Percentiles rank a stretch among this genome's conserved stretches.
Evolutionary conservation across 2,329 filamentous ascomycete genomes (phyloP).

Genomic region (Venturiaceae sp.): DNA sequence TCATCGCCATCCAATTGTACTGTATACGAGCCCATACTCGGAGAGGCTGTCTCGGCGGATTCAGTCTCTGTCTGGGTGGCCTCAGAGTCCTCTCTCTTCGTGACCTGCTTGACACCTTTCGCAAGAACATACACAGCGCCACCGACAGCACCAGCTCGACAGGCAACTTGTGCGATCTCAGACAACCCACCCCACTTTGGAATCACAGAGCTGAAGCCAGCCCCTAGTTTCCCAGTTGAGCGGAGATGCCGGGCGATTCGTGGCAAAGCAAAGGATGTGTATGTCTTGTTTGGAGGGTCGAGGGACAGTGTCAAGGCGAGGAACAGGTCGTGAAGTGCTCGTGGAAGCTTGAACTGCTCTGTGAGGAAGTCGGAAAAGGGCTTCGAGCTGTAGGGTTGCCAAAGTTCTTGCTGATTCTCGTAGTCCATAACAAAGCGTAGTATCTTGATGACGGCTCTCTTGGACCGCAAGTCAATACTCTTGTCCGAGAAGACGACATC

Average conservation of each 20-base stretch:
- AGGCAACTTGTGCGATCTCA: constrained; percentile 85
- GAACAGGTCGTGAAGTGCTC: constrained; percentile 54
- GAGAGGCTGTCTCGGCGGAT: neutral
- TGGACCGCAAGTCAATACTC: constrained; percentile 66
- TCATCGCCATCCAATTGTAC: constrained; percentile 24
- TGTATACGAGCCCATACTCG: neutral
- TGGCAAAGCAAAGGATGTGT: constrained; percentile 60
- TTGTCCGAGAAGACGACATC: constrained; percentile 72
- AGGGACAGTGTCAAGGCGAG: constrained; percentile 66
- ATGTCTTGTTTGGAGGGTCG: constrained; percentile 41
- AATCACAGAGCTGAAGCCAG: constrained; percentile 80
- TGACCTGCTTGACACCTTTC: constrained; percentile 44
- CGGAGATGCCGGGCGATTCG: constrained; percentile 69
- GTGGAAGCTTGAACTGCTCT: constrained; percentile 44
- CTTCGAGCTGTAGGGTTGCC: constrained; percentile 46
- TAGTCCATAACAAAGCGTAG: constrained; percentile 76
- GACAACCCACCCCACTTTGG: constrained; percentile 88
- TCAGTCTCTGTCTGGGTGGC: constrained; percentile 5
- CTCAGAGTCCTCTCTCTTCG: constrained; percentile 5
- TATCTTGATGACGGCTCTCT: constrained; percentile 86
- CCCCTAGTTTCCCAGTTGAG: constrained; percentile 80
- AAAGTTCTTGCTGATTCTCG: constrained; percentile 49
- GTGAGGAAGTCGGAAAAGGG: constrained; percentile 51
- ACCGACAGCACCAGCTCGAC: constrained; percentile 82
- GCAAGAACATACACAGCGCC: constrained; percentile 84